phyloP scores from a whole-genome alignment of 1,284 basidiomycete genomes.

The Trichosporon asahii region DNA sequence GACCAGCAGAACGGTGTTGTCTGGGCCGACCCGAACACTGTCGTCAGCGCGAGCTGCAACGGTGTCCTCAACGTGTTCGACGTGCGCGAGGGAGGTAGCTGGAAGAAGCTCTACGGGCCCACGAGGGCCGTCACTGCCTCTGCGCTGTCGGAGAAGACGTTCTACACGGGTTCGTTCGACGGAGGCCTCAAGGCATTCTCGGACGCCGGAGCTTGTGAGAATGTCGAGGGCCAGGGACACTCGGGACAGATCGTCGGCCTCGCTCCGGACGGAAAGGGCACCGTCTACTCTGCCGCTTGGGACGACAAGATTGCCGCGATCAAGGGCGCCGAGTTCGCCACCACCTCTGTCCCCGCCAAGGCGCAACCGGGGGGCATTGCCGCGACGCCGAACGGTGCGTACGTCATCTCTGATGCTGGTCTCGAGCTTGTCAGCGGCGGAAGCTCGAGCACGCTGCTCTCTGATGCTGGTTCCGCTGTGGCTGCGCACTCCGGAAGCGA shows the following conservation, averaged over 20 bases:
- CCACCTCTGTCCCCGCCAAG: constrained; percentile 49
- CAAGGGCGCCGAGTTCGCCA: constrained; percentile 56
- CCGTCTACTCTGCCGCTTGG: constrained; percentile 67
- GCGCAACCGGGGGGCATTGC: constrained; percentile 72
- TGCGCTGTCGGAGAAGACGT: constrained; percentile 58
- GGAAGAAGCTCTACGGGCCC: constrained; percentile 65
- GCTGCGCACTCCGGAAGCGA: constrained; percentile 35
- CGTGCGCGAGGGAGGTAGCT: constrained; percentile 62
- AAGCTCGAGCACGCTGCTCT: constrained; percentile 23
- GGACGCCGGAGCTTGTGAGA: constrained; percentile 53
- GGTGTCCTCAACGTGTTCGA: constrained; percentile 85
- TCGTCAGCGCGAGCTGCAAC: constrained; percentile 80
- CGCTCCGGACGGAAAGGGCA: constrained; percentile 52
- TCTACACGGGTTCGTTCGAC: constrained; percentile 78
- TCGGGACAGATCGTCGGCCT: constrained; percentile 68
- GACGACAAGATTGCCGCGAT: constrained; percentile 70
- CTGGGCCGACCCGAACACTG: constrained; percentile 67
- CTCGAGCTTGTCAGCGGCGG: constrained; percentile 59
- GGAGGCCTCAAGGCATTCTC: constrained; percentile 69
- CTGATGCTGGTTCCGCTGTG: constrained; percentile 37
- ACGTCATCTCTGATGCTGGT: constrained; percentile 64
- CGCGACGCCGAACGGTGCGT: constrained; percentile 61
- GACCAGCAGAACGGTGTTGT: constrained; percentile 84
- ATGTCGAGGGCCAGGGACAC: constrained; percentile 66
- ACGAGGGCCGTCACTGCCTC: constrained; percentile 74